Evolutionary conservation across 176 grass and related monocot species (phyloP).

Genomic region (Lolium perenne): DNA sequence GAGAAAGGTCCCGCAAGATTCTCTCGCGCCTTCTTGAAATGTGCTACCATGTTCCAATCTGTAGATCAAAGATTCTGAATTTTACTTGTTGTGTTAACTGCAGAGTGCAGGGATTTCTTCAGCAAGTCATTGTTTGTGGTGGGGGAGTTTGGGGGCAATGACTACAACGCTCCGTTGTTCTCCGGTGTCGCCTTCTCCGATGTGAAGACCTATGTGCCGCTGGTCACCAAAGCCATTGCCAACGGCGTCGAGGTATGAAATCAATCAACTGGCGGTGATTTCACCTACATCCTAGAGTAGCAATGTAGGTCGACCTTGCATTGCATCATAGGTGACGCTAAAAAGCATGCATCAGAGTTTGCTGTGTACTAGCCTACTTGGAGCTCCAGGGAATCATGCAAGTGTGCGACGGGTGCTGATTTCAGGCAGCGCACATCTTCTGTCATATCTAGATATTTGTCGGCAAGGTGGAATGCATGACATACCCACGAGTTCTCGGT

Average conservation of each 20-base stretch:
- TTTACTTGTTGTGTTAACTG: not conserved
- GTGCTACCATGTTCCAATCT: not conserved
- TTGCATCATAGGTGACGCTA: constrained; percentile 34
- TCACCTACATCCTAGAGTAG: not conserved
- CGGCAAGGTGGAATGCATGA: constrained; percentile 16
- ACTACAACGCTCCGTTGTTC: constrained; percentile 94
- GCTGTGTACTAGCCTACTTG: not conserved
- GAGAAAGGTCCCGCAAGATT: constrained; percentile 38
- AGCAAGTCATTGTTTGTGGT: constrained; percentile 86
- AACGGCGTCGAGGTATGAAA: constrained; percentile 76
- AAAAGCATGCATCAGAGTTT: not conserved
- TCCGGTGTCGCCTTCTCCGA: constrained; percentile 63
- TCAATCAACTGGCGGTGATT: not conserved
- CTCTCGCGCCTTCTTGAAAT: not conserved
- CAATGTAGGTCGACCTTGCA: not conserved
- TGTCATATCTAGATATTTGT: not conserved
- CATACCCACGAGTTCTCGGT: not conserved
- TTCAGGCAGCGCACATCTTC: not conserved
- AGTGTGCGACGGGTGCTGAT: constrained; percentile 4
- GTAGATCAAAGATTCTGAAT: not conserved
- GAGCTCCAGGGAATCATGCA: not conserved
- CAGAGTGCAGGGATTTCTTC: constrained; percentile 91
- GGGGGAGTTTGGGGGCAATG: constrained; percentile 94
- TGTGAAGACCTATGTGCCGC: constrained; percentile 73
- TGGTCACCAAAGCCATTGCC: constrained; percentile 65